Evolutionary conservation across 1,284 basidiomycete species (phyloP), one percentile per base, ranked within the genome.

Genomic region (Naganishia sp.): DNA sequence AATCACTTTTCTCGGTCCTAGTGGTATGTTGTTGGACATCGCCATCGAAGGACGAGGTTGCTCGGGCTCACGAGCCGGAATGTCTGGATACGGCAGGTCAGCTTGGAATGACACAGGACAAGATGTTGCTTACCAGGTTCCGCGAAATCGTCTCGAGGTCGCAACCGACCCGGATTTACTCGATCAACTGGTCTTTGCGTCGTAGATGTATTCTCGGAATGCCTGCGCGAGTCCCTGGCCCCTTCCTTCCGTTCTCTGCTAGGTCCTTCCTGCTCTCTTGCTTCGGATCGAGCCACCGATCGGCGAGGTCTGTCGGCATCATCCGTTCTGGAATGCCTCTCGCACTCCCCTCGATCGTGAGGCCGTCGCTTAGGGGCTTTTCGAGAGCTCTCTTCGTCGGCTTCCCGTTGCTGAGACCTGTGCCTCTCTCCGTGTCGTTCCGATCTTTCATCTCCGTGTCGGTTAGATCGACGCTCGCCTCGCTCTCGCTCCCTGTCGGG

Each of bases 141-240:
- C 35, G 32, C 18, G 11, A 54, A 54, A 21, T 54, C 35, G 31
- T 54, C 32, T 54, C 39, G 52, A 6, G 52, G 2, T 13, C 31
- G 18, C 31, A 54, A 31, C 5, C 52, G 35, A 41, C 41, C 52
- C 17, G 52, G 52, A 31, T 54, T 35, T n/a, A 54, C 32, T 35
- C 35, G 35, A 39, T 39, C 35, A 13, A 13, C 35, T 10, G 2
- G 35, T 39, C 35, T 39, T 39, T 39, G 35, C 4, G 35, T 39
- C 13, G 35, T 9, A 39, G 13, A 9, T 39, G 10, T 39, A 13
- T 39, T 39, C 13, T 39, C 35, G 35, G 7, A 39, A 39, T 39
- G 2, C 35, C 35, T 39, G 13, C 1, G 35, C 35, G 35, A 39
- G 35, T 39, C 35, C 7, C 13, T 39, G 35, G 3, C 35, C 7